phyloP scores from a whole-genome alignment of 345 rosid genomes.

The Kandelia obovata region DNA sequence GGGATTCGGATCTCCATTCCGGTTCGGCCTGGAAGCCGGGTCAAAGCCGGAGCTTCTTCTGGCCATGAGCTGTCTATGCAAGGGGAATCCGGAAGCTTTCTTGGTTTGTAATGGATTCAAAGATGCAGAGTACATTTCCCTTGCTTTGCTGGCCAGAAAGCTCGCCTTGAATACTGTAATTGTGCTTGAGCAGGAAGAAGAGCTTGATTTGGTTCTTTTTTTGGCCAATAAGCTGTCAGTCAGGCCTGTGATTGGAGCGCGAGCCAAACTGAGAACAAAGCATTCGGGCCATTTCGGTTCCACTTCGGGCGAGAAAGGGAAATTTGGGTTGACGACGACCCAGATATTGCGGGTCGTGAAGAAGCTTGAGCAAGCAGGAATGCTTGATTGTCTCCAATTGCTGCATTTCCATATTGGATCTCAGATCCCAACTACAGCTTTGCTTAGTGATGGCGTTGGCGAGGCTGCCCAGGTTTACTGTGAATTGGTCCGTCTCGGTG shows the following conservation, averaged over 20 bases:
- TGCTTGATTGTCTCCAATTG: constrained; percentile 81
- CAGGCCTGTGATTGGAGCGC: constrained; percentile 66
- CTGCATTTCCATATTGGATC: constrained; percentile 95
- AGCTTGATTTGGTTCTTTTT: constrained; percentile 67
- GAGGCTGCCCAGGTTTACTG: constrained; percentile 90
- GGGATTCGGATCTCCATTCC: constrained; percentile 58
- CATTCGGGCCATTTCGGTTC: constrained; percentile 94
- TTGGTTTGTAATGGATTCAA: constrained; percentile 87
- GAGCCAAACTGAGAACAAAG: constrained; percentile 86
- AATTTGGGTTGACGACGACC: constrained; percentile 73
- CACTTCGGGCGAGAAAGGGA: constrained; percentile 98
- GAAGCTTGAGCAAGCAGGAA: constrained; percentile 53
- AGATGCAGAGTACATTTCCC: constrained; percentile 71
- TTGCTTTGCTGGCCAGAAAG: constrained; percentile 69
- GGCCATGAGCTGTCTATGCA: constrained; percentile 84
- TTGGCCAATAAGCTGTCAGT: constrained; percentile 58
- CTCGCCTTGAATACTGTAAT: constrained; percentile 68
- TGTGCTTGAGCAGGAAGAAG: constrained; percentile 92
- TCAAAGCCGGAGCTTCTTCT: constrained; percentile 94
- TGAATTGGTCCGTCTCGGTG: constrained; percentile 89
- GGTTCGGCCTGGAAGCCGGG: constrained; percentile 92
- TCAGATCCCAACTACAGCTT: constrained; percentile 72
- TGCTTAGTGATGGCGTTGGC: constrained; percentile 66
- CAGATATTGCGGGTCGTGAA: constrained; percentile 74
- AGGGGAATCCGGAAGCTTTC: constrained; percentile 63